Evolutionary conservation across 192 early-diverging fungal genomes (phyloP), one percentile per base, ranked within the genome.

Genomic region (Coemansia sp.): DNA sequence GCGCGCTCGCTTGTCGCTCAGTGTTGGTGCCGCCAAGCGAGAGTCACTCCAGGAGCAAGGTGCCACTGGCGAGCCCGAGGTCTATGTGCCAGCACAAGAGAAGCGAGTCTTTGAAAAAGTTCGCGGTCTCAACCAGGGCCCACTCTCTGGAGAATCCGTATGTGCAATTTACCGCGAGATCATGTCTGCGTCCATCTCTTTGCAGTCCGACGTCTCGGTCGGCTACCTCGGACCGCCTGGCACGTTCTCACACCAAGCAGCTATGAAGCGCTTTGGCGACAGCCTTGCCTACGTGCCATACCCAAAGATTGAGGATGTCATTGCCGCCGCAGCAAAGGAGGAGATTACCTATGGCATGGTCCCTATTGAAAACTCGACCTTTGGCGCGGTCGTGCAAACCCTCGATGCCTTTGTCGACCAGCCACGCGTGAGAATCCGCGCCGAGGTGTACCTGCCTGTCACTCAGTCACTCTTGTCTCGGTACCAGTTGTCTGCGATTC

Each of bases 291-390:
- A 92, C 72, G 82, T 90, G 10, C 86, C 91, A 4, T 87, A 91
- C 60, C 74, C 79, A 34, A 84, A 86, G 40, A 93, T 95, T 39
- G 82, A 87, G 69, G 94, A 93, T 64, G 92, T 98, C 2, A 92
- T 97, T 75, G 85, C 82, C 24, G 90, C 91, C 1, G 92, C 93
- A 1, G 91, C 90, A 71, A 86, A 87, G 10, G 90, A 91, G 29
- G 86, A 85, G 31, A 85, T 89, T 3, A 93, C 91, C n/a, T 97
- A 95, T 70, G 95, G 95, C 7, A 78, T 98, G 62, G 91, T 98
- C 5, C 97, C 97, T 2, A 94, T 95, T 75, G 97, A 98, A 76
- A 98, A 98, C 81, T 97, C 96, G 10, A 93, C 90, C 20, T 89
- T 87, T 82, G 97, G 97, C 43, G 88, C 88, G 12, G 97, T 98